These are phyloP conservation scores for Sphaerostilbella broomeana DNA, from an alignment of 2,329 filamentous ascomycete species.

Conservation along the genomic window DNA sequence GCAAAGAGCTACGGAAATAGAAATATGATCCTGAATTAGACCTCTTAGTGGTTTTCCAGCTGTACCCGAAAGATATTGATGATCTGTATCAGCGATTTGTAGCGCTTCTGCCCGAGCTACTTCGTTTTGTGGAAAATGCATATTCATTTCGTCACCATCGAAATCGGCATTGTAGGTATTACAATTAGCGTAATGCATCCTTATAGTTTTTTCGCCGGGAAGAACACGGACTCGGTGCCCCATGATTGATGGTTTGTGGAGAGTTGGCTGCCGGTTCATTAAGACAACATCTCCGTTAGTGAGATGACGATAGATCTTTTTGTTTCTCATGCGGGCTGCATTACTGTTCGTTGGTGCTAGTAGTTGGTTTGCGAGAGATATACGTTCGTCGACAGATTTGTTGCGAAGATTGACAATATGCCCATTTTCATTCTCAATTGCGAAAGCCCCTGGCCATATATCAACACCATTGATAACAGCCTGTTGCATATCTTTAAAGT, in stretches of 20 bases:
- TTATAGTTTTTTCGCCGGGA: constrained; percentile 91
- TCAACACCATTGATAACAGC: constrained; percentile 92
- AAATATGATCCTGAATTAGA: constrained; percentile 97
- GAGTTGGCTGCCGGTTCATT: constrained; percentile 97
- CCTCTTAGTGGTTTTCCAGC: constrained; percentile 89
- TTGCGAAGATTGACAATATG: constrained; percentile 81
- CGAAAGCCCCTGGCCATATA: constrained; percentile 88
- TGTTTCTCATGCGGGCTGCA: constrained; percentile 71
- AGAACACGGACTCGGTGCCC: constrained; percentile 88
- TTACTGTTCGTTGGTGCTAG: constrained; percentile 74
- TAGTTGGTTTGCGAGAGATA: constrained; percentile 86
- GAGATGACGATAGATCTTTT: constrained; percentile 94
- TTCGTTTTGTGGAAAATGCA: constrained; percentile 99
- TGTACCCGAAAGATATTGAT: constrained; percentile 92
- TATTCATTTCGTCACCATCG: constrained; percentile 99
- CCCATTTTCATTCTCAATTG: constrained; percentile 93
- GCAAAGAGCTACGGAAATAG: constrained; percentile 84
- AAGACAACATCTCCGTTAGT: constrained; percentile 95
- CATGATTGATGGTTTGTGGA: constrained; percentile 99
- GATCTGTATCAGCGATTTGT: constrained; percentile 90
- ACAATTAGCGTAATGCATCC: constrained; percentile 99
- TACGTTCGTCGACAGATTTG: constrained; percentile 81
- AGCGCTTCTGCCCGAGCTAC: constrained; percentile 87
- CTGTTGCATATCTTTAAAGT: constrained; percentile 91
- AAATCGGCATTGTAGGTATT: constrained; percentile 99